Conservation (phyloP, 345 rosid species). For the Aquilaria malaccensis region DNA sequence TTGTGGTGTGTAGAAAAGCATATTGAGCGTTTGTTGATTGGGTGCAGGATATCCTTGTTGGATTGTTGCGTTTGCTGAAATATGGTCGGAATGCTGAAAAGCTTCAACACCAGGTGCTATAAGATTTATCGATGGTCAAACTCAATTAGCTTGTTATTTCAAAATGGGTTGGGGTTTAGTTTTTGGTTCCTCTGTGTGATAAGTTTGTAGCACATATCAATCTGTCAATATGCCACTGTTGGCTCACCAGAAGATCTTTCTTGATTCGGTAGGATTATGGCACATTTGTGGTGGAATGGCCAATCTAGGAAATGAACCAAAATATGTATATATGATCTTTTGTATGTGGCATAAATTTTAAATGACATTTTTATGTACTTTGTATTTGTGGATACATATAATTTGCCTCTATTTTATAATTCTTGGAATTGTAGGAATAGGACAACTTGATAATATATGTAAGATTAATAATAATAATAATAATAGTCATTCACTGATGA, state of each 20-base stretch:
- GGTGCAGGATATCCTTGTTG: constrained; percentile 91
- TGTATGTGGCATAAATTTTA: no score
- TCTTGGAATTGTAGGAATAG: no score
- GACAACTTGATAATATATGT: no score
- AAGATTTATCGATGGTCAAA: background rate
- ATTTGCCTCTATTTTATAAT: no score
- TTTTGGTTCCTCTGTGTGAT: background rate
- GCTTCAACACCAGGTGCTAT: constrained; percentile 90
- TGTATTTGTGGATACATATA: no score
- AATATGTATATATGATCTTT: no score
- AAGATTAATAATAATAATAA: no score
- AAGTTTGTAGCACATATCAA: background rate
- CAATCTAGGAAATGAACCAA: no score
- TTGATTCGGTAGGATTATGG: constrained; percentile 64
- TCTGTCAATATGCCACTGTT: background rate
- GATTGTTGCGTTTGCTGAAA: constrained; percentile 78
- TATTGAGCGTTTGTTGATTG: constrained; percentile 10
- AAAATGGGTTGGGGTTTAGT: background rate
- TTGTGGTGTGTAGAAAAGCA: background rate
- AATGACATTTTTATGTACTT: no score
- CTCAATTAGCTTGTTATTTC: background rate
- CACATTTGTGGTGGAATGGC: constrained; percentile 76
- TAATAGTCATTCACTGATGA: no score
- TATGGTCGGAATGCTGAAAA: constrained; percentile 89
- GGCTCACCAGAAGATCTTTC: background rate